A percentile compares a stretch with the other conserved stretches of the same genome.
Evolutionary conservation across 163 green algal species (phyloP).

Genomic region (Trebouxiophyceae sp.): DNA sequence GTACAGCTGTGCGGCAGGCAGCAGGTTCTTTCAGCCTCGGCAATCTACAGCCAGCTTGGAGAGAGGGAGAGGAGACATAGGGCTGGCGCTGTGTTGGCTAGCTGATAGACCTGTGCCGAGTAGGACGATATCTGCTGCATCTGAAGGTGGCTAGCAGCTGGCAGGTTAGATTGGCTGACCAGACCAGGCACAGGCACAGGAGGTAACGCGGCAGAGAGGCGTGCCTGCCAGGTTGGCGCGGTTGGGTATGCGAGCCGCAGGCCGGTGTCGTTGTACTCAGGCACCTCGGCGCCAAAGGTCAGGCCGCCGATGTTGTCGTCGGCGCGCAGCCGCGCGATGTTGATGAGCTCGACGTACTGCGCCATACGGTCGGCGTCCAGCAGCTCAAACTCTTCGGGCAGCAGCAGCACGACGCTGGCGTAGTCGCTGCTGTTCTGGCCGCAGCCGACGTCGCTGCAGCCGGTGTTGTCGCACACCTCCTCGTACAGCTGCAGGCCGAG

Average conservation of each 20-base stretch:
- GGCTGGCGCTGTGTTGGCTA: too few species aligned
- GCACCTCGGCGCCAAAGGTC: conserved; percentile 8
- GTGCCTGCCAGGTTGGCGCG: conserved; percentile 5
- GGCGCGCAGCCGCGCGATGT: background rate
- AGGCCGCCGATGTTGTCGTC: conserved; percentile 8
- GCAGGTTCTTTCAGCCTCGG: too few species aligned
- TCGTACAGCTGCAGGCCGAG: conserved; percentile 3
- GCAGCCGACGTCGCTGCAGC: background rate
- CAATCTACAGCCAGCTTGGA: too few species aligned
- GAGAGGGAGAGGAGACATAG: too few species aligned
- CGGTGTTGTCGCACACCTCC: background rate
- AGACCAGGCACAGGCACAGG: too few species aligned
- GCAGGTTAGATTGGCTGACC: conserved; percentile 1
- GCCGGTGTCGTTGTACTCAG: background rate
- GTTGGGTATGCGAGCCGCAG: background rate
- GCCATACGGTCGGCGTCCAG: background rate
- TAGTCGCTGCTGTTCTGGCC: background rate
- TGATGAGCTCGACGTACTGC: background rate
- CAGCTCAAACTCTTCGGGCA: conserved; percentile 3
- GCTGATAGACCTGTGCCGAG: too few species aligned
- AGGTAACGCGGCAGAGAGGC: too few species aligned
- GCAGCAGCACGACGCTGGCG: conserved; percentile 4
- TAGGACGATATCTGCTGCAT: too few species aligned
- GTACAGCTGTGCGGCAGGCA: too few species aligned
- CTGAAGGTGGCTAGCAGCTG: too few species aligned